phyloP scores from a whole-genome alignment of 306 rosid species.

The Quercus robur region DNA sequence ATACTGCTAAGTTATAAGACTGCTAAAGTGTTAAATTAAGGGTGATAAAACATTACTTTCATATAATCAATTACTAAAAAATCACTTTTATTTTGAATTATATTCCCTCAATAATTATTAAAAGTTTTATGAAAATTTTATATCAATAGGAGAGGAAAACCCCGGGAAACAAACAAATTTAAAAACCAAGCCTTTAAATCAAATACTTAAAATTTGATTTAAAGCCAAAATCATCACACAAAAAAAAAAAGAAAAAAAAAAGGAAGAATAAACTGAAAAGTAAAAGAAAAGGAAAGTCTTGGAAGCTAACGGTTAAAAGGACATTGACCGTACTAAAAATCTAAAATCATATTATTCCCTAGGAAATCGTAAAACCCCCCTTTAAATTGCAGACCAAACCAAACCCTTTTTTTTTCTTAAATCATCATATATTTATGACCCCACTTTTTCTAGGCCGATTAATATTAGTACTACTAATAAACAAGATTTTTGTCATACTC shows the following conservation, averaged over 20 bases:
- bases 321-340: constrained; percentile 19
- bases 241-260: neutral
- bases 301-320: neutral
- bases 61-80: too few species aligned
- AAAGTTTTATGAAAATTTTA: too few species aligned
- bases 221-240: too few species aligned
- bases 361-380: neutral
- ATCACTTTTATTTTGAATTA: too few species aligned
- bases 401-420: neutral
- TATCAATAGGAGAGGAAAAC: neutral
- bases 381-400: neutral
- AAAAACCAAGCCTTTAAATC: neutral
- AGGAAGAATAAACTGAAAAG: neutral
- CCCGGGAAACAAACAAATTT: neutral
- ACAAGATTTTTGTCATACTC: too few species aligned
- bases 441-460: neutral
- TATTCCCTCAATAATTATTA: too few species aligned
- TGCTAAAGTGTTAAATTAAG: too few species aligned
- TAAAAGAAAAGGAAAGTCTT: neutral
- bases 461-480: too few species aligned
- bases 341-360: neutral
- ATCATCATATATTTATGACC: neutral
- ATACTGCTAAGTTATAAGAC: too few species aligned
- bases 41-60: too few species aligned
- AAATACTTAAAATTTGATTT: neutral